Evolutionary conservation across 306 rosid genomes (phyloP), one percentile per base, ranked within the genome.

Genomic region (Cucurbita argyrosperma): DNA sequence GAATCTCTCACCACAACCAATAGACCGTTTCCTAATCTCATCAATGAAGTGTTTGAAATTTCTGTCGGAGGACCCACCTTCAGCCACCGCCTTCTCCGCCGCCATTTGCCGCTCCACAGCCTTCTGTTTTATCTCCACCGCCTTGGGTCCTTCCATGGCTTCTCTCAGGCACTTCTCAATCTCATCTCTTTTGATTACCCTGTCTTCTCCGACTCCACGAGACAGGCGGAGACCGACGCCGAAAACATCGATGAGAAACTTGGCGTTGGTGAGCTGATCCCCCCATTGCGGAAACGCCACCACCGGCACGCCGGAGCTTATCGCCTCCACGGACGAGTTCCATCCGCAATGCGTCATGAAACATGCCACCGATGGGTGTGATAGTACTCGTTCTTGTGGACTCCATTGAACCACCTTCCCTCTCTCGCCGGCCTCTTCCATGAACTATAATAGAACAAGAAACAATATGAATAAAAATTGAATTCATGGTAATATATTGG

Each of bases 261-360:
- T 87, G 0, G 86, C 84, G 15, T 87, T 85, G 5, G 86, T 87
- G 7, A 83, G 87, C 35, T 87, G 87, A 71, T 87, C 91, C 3
- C 91, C 89, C 89, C 84, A 87, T 10, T 76, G 84, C 4, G 87
- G 91, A 53, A 81, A 85, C 0, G 83, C 54, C 72, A 88, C 63
- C 19, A 85, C 78, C 0, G 87, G 87, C 18, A 87, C 63, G 4
- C 92, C 92, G 0, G 15, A 82, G 26, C 81, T 40, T 5, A 87
- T n/a, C 0, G 92, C 84, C 67, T 87, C 89, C 69, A 85, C 77
- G 1, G 92, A 70, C 1, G 89, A 87, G 70, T 87, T 87, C 89
- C 92, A 87, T 0, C 89, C 89, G n/a, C 92, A 87, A 38, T 87
- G 92, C n/a, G 86, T 87, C 8, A 85, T 5, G 6, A 87, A 85